phyloP scores from a whole-genome alignment of 805 yeast genomes.

The Kodamaea nitidulidarum region DNA sequence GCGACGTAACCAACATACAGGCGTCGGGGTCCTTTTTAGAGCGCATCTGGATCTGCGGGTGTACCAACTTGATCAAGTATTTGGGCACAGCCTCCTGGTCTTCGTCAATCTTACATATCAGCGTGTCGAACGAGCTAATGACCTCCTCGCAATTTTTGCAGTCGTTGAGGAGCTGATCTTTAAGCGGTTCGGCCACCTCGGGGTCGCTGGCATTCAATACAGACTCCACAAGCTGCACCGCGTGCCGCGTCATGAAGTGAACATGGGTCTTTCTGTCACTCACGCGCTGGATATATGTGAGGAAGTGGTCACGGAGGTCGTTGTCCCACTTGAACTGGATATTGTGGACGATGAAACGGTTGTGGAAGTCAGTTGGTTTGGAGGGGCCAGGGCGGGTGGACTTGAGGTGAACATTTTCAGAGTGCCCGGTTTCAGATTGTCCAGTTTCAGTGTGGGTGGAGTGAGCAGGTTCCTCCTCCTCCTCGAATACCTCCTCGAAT shows the following conservation, averaged over 20 bases:
- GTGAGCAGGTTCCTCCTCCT: too few species aligned
- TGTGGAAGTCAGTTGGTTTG: conserved; percentile 44
- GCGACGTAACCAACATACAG: conserved; percentile 50
- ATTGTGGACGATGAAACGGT: conserved; percentile 69
- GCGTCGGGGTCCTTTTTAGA: conserved; percentile 44
- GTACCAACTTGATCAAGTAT: conserved; percentile 60
- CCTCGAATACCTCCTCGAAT: not conserved
- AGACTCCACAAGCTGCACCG: conserved; percentile 46
- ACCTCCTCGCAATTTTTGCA: conserved; percentile 28
- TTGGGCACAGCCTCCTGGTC: conserved; percentile 48
- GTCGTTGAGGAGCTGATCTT: conserved; percentile 13
- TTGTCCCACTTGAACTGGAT: conserved; percentile 80
- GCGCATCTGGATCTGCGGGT: conserved; percentile 77
- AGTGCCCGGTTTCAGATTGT: too few species aligned
- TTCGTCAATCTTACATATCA: conserved; percentile 40
- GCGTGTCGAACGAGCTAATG: conserved; percentile 48
- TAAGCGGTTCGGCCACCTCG: conserved; percentile 15
- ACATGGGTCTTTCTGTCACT: conserved; percentile 40
- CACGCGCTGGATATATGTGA: conserved; percentile 49
- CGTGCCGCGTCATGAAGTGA: conserved; percentile 46
- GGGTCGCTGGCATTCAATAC: conserved; percentile 21
- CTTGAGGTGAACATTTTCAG: too few species aligned
- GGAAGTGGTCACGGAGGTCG: conserved; percentile 56
- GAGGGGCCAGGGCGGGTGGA: too few species aligned
- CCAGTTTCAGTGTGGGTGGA: too few species aligned